Conservation (phyloP, 768 basidiomycete genomes). For the Podaxis sp. region DNA sequence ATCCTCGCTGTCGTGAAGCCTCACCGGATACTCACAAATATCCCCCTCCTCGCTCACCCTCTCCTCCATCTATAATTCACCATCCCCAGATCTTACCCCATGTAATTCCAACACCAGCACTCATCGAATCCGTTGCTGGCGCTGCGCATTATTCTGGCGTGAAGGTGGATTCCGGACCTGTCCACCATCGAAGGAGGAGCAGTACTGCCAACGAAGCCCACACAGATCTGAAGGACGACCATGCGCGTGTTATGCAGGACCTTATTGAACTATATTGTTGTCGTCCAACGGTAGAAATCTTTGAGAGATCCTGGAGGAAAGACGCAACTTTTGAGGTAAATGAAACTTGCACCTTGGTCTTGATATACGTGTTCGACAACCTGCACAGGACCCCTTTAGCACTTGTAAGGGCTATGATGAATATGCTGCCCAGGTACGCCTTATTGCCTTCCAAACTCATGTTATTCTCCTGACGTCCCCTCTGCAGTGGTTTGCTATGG, state of each 20-base stretch:
- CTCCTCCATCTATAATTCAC: slow-evolving; percentile 41
- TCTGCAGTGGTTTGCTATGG: slow-evolving; percentile 14
- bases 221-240: slow-evolving; percentile 34
- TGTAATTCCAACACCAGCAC: slow-evolving; percentile 42
- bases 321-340: slow-evolving; percentile 55
- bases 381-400: slow-evolving; percentile 41
- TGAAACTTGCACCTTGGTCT: background rate
- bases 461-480: background rate
- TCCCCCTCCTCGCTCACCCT: slow-evolving; percentile 25
- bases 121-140: slow-evolving; percentile 55
- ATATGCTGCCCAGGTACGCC: slow-evolving; percentile 49
- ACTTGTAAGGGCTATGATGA: slow-evolving; percentile 46
- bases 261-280: slow-evolving; percentile 54
- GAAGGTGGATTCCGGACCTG: slow-evolving; percentile 31
- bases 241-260: slow-evolving; percentile 50
- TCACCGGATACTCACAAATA: background rate
- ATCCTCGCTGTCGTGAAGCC: background rate
- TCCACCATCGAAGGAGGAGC: slow-evolving; percentile 31
- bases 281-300: slow-evolving; percentile 46
- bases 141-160: slow-evolving; percentile 61
- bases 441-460: background rate
- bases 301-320: slow-evolving; percentile 46
- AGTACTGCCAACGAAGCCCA: slow-evolving; percentile 30
- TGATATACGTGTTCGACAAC: background rate
- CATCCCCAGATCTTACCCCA: slow-evolving; percentile 39